These are phyloP conservation scores for Scleroderma bovista DNA, from an alignment of 768 basidiomycete species.

Conservation along the genomic window DNA sequence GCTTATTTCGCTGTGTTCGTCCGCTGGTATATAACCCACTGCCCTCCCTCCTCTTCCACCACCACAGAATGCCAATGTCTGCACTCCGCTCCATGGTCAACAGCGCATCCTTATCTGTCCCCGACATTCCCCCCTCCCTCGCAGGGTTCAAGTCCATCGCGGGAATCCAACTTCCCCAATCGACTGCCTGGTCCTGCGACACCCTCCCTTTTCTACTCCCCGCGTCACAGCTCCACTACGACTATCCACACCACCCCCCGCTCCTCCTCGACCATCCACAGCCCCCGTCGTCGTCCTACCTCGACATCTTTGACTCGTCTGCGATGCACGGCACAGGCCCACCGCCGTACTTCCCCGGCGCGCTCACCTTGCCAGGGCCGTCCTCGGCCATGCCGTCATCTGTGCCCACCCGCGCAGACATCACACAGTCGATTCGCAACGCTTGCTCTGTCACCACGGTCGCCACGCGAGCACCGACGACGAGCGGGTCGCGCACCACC, in stretches of 20 bases:
- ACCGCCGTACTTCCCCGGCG: constrained; percentile 4
- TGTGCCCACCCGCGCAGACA: constrained; percentile 17
- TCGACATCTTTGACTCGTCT: constrained; percentile 9
- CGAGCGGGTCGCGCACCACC: constrained; percentile 12
- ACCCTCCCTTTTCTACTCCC: constrained; percentile 13
- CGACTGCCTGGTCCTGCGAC: constrained; percentile 11
- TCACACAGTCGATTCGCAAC: constrained; percentile 29
- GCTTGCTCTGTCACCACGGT: constrained; percentile 18
- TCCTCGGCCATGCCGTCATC: not conserved
- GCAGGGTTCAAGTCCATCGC: constrained; percentile 17
- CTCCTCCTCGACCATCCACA: not conserved
- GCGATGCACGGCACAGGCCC: constrained; percentile 6
- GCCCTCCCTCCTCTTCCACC: not conserved
- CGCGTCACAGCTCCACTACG: constrained; percentile 12
- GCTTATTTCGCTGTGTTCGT: constrained; percentile 15
- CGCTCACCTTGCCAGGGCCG: constrained; percentile 1
- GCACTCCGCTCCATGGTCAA: constrained; percentile 10
- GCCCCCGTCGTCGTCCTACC: constrained; percentile 1
- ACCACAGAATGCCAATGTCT: not conserved
- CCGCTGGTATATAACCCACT: not conserved
- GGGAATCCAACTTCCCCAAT: constrained; percentile 6
- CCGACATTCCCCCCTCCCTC: constrained; percentile 17
- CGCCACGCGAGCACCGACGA: not conserved
- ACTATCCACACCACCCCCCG: constrained; percentile 10
- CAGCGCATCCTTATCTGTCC: constrained; percentile 5